Evolutionary conservation across 257 asterid genomes (phyloP), one percentile per base, ranked within the genome.

Genomic region (Anisodus acutangulus): DNA sequence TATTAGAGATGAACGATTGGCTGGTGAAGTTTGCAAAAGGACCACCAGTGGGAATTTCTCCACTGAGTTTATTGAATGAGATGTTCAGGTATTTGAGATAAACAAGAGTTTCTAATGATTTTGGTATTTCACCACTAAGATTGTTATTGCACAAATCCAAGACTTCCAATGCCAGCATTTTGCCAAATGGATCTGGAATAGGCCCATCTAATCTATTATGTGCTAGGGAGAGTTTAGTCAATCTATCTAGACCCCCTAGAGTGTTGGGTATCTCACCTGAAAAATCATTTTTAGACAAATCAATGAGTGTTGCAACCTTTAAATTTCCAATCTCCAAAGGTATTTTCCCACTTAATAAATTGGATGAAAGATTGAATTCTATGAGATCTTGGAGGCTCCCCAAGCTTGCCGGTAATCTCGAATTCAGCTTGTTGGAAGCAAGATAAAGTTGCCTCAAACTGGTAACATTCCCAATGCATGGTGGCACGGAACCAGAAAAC

Each of bases 41-140:
- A 79, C 83, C 71, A 0, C 55, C 70, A 0, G 6, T 35, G 39
- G 71, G 71, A 60, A 80, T 80, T 4, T 58, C 57, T 55, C 83
- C 83, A 19, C 71, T 80, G 3, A 80, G 70, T 58, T 60, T 10
- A 58, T 80, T 80, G n/a, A 55, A 80, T 5, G 70, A 80, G 71
- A 80, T 1, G 2, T 80, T 79, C 41, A 80, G 1, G 11, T 80
- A 4, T 6, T 57, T n/a, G 19, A 80, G 71, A n/a, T 39, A 8
- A 9, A 37, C 17, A 58, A 80, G 67, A 35, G 17, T 39, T 58
- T 58, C 55, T 41, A 80, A 9, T 15, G 83, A 57, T 35, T 37
- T 60, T 55, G 70, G 83, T 57, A 79, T 58, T 37, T 49, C 6
- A 80, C 57, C 71, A 80, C 83, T 9, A 37, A 80, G 57, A 37